phyloP scores from a whole-genome alignment of 2,329 filamentous ascomycete species.

The Aspergillus ustus region DNA sequence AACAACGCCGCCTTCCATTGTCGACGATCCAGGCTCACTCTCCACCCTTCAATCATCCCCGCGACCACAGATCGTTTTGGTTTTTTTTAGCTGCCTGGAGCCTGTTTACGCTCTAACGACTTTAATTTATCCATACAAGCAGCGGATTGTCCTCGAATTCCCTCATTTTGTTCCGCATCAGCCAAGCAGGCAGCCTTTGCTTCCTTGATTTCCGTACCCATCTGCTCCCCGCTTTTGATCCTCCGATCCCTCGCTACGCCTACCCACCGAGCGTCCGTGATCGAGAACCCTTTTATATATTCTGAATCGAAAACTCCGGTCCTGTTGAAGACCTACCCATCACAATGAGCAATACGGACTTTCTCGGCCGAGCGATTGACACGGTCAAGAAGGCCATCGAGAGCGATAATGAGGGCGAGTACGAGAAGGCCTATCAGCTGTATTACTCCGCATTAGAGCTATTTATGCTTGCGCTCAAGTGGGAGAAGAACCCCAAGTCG shows the following conservation, averaged over 20 bases:
- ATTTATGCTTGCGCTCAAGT: slow-evolving; percentile 98
- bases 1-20: slow-evolving; percentile 28
- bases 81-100: neutral
- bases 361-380: slow-evolving; percentile 93
- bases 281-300: neutral
- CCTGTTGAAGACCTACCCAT: neutral
- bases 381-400: slow-evolving; percentile 98
- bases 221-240: slow-evolving; percentile 15
- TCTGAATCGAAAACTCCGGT: neutral
- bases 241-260: neutral
- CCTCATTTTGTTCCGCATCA: slow-evolving; percentile 6
- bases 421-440: slow-evolving; percentile 93
- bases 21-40: slow-evolving; percentile 12
- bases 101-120: neutral
- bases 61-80: slow-evolving; percentile 3
- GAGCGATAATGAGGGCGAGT: slow-evolving; percentile 91
- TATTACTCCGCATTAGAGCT: slow-evolving; percentile 97
- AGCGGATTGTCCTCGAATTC: slow-evolving; percentile 1
- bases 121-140: neutral
- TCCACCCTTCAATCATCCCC: slow-evolving; percentile 8
- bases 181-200: slow-evolving; percentile 12
- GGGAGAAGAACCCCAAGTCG: slow-evolving; percentile 97
- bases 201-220: neutral
- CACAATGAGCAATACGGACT: slow-evolving; percentile 91
- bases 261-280: neutral